A percentile compares a stretch with the other conserved stretches of the same genome.
These are phyloP conservation scores for Vachellia collinsii DNA, from an alignment of 306 rosid genomes.

Conservation along the genomic window DNA sequence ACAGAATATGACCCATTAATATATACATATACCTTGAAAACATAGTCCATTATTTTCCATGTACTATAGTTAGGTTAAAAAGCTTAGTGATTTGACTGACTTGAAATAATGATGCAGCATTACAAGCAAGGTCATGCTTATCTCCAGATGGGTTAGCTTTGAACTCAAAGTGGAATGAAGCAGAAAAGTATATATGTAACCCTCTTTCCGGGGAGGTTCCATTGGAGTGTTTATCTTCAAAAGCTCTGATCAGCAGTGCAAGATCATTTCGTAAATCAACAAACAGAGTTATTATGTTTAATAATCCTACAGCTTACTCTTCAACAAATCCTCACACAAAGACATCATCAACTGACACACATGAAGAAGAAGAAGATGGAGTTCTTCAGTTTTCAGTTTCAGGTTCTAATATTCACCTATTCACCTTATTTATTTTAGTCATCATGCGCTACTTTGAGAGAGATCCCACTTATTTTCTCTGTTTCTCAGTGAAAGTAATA, in stretches of 20 bases:
- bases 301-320: constrained; percentile 63
- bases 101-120: constrained; percentile 54
- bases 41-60: background rate
- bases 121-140: constrained; percentile 72
- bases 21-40: background rate
- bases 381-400: constrained; percentile 57
- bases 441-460: background rate
- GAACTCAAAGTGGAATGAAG: constrained; percentile 97
- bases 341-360: constrained; percentile 43
- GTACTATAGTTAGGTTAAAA: background rate
- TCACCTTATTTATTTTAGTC: background rate
- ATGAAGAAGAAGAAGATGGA: constrained; percentile 56
- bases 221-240: constrained; percentile 90
- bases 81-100: background rate
- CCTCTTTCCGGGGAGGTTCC: constrained; percentile 95
- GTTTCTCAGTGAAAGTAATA: background rate
- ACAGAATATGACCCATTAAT: background rate
- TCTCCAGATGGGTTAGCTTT: constrained; percentile 93
- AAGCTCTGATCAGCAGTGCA: constrained; percentile 69
- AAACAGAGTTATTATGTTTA: constrained; percentile 62
- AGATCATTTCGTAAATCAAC: constrained; percentile 71
- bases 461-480: background rate
- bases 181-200: constrained; percentile 91
- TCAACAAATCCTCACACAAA: constrained; percentile 55
- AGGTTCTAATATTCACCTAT: constrained; percentile 50